These are phyloP conservation scores for Colletotrichum nymphaeae DNA, from an alignment of 2,329 filamentous ascomycete species.

Conservation along the genomic window DNA sequence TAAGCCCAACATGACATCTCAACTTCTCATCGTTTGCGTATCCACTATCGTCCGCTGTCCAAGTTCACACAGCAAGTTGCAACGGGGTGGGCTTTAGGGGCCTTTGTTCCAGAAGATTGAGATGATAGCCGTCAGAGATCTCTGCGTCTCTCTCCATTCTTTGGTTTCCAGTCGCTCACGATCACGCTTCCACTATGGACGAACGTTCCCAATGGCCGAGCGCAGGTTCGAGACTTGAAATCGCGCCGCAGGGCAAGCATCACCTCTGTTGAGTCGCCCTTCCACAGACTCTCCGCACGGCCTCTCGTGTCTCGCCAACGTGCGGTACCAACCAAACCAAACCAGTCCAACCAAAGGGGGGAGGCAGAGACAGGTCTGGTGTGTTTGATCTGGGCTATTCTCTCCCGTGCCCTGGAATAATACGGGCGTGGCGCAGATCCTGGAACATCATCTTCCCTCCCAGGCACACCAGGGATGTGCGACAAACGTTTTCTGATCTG, in stretches of 20 bases:
- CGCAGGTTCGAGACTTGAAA: constrained; percentile 8
- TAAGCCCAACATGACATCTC: constrained; percentile 22
- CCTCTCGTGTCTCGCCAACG: background rate
- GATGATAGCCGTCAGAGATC: constrained; percentile 29
- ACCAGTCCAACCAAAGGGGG: no score
- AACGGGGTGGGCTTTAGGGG: constrained; percentile 9
- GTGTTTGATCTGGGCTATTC: constrained; percentile 11
- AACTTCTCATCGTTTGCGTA: constrained; percentile 11
- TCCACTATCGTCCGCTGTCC: constrained; percentile 21
- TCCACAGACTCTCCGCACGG: constrained; percentile 7
- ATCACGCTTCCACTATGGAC: constrained; percentile 3
- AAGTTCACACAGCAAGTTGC: constrained; percentile 4
- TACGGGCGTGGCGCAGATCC: constrained; percentile 29
- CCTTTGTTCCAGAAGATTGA: constrained; percentile 28
- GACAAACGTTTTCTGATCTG: constrained; percentile 32
- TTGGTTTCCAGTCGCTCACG: background rate
- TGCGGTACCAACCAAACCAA: background rate
- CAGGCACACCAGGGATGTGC: constrained; percentile 15
- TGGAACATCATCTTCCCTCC: constrained; percentile 20
- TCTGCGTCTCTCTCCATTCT: background rate
- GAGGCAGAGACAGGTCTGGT: background rate
- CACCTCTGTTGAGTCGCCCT: constrained; percentile 1
- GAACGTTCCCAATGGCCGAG: constrained; percentile 25
- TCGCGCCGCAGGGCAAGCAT: background rate
- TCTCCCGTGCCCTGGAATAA: background rate